phyloP scores from a whole-genome alignment of 352 stramenopile genomes.

The Phytophthora kernoviae region DNA sequence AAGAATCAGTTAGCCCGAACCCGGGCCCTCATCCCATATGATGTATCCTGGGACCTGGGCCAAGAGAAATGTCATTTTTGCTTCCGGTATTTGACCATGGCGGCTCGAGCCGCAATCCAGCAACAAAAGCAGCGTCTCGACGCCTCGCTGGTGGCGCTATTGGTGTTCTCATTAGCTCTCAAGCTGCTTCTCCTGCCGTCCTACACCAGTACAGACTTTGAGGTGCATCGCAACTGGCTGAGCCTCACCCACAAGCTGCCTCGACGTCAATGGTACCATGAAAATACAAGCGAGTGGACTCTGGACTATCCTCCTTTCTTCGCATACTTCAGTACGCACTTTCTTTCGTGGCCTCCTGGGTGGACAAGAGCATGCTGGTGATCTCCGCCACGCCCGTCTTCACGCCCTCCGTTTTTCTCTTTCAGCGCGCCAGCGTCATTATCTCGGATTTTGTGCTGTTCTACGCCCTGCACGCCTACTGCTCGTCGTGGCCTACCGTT shows the following conservation, averaged over 20 bases:
- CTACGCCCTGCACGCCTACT: slow-evolving; percentile 76
- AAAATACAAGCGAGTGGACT: slow-evolving; percentile 95
- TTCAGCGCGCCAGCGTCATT: slow-evolving; percentile 95
- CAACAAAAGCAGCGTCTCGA: slow-evolving; percentile 36
- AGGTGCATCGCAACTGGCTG: slow-evolving; percentile 99
- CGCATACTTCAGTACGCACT: slow-evolving; percentile 95
- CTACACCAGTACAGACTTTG: slow-evolving; percentile 97
- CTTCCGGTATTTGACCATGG: no score
- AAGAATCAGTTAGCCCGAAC: no score
- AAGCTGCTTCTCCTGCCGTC: slow-evolving; percentile 92
- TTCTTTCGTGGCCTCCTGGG: slow-evolving; percentile 49
- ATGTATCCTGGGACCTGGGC: no score
- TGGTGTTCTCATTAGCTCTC: slow-evolving; percentile 55
- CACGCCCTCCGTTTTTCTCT: slow-evolving; percentile 73
- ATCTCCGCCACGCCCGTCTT: slow-evolving; percentile 69
- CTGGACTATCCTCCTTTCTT: slow-evolving; percentile 99
- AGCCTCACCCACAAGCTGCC: slow-evolving; percentile 93
- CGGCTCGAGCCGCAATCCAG: slow-evolving; percentile 11
- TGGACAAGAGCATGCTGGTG: slow-evolving; percentile 72
- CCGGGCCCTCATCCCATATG: no score
- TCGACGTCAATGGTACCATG: slow-evolving; percentile 94
- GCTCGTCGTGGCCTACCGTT: slow-evolving; percentile 82
- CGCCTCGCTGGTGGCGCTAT: slow-evolving; percentile 49
- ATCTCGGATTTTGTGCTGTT: slow-evolving; percentile 91
- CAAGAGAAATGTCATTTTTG: slow-evolving; percentile 1